phyloP scores from a whole-genome alignment of 2,329 filamentous ascomycete genomes.

The Aspergillus carbonarius region DNA sequence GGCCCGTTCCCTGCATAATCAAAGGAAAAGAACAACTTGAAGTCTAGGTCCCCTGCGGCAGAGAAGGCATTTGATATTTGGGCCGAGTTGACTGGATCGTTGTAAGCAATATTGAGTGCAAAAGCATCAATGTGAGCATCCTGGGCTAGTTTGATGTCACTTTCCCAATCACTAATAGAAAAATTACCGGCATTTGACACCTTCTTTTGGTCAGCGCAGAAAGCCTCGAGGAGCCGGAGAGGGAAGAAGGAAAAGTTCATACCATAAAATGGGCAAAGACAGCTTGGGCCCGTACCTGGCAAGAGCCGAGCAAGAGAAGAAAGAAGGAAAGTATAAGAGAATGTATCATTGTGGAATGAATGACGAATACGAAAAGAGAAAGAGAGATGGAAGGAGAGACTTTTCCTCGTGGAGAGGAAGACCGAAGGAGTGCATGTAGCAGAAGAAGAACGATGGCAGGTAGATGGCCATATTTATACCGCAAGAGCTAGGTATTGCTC shows the following conservation, averaged over 20 bases:
- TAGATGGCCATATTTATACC: background rate
- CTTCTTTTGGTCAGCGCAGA: background rate
- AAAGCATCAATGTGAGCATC: slow-evolving; percentile 41
- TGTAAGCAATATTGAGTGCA: slow-evolving; percentile 38
- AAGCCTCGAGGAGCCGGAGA: background rate
- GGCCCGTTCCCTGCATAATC: slow-evolving; percentile 36
- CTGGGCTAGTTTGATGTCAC: slow-evolving; percentile 36
- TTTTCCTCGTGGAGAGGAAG: background rate
- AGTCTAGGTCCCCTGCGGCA: slow-evolving; percentile 24
- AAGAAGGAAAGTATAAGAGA: background rate
- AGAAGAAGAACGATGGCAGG: background rate
- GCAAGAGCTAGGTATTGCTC: no score
- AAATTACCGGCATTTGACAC: background rate
- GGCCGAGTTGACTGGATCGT: slow-evolving; percentile 21
- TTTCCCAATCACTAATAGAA: background rate
- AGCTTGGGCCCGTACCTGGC: background rate
- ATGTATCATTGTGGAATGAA: background rate
- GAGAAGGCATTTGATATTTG: slow-evolving; percentile 24
- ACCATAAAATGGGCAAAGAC: slow-evolving; percentile 3
- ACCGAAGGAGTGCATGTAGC: background rate
- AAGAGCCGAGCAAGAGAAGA: background rate
- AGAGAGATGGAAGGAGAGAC: background rate
- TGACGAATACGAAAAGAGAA: background rate
- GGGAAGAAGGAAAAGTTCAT: background rate
- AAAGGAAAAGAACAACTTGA: slow-evolving; percentile 39